phyloP scores from a whole-genome alignment of 805 yeast genomes.

The Brettanomyces naardenensis region DNA sequence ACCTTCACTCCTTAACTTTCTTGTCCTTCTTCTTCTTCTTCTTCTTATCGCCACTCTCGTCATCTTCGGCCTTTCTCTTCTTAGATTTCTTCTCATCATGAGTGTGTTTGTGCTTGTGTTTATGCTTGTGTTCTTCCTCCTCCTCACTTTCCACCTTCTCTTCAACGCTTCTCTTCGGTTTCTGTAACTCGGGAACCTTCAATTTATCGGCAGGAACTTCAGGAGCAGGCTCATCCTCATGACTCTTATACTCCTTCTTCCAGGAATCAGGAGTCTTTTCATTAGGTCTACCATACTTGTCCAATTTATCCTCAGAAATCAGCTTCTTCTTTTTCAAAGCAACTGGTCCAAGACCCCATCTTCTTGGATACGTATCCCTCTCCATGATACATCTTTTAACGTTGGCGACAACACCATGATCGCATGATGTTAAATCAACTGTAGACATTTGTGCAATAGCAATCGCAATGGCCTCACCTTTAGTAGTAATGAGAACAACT shows the following conservation, averaged over 20 bases:
- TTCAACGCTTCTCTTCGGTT: slow-evolving; percentile 33
- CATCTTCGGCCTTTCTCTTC: slow-evolving; percentile 5
- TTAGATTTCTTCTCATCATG: slow-evolving; percentile 16
- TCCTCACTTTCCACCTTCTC: slow-evolving; percentile 40
- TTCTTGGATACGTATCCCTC: slow-evolving; percentile 97
- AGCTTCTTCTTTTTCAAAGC: slow-evolving; percentile 98
- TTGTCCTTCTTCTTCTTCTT: slow-evolving; percentile 14
- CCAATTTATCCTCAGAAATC: slow-evolving; percentile 95
- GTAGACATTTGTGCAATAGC: slow-evolving; percentile 99
- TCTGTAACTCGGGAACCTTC: slow-evolving; percentile 27
- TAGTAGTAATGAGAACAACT: slow-evolving; percentile 95
- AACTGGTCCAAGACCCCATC: slow-evolving; percentile 99
- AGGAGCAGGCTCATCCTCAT: slow-evolving; percentile 54
- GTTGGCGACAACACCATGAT: slow-evolving; percentile 97
- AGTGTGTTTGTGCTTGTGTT: slow-evolving; percentile 22
- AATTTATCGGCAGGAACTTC: slow-evolving; percentile 49
- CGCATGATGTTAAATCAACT: slow-evolving; percentile 92
- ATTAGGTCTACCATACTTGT: slow-evolving; percentile 87
- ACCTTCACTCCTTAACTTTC: not conserved
- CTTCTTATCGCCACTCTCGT: slow-evolving; percentile 15
- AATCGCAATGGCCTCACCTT: slow-evolving; percentile 98
- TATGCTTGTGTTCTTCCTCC: slow-evolving; percentile 17
- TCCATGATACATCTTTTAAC: slow-evolving; percentile 99
- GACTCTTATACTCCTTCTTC: slow-evolving; percentile 79
- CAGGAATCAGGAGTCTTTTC: slow-evolving; percentile 92